Percentiles rank a stretch among this genome's conserved stretches.
Conservation (phyloP, 176 grass and related monocot genomes). For the Oryza meridionalis region DNA sequence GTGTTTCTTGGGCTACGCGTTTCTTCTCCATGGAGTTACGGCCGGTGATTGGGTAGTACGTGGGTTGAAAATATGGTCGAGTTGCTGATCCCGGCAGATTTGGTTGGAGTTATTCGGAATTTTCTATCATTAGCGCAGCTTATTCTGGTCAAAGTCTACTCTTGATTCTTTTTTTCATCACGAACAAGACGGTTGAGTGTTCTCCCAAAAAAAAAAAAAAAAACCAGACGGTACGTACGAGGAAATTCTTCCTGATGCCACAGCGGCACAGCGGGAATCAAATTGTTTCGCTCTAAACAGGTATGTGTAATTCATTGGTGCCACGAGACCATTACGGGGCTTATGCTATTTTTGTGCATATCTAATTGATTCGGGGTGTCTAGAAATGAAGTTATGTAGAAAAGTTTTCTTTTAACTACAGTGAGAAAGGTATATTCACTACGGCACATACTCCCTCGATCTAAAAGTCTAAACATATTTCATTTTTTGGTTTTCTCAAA, state of each 20-base stretch:
- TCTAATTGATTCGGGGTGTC: too few relatives aligned
- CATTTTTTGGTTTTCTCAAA: too few relatives aligned
- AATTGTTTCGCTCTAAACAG: background rate
- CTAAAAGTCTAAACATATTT: too few relatives aligned
- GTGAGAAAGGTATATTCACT: too few relatives aligned
- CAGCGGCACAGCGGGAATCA: background rate
- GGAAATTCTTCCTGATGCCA: background rate
- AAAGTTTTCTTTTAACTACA: too few relatives aligned
- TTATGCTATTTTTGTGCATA: too few relatives aligned
- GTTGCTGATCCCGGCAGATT: background rate
- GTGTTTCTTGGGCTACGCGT: background rate
- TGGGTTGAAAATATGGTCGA: background rate
- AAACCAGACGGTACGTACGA: background rate
- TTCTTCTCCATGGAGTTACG: background rate
- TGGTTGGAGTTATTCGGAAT: background rate
- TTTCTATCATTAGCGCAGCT: background rate
- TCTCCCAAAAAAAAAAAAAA: too few relatives aligned
- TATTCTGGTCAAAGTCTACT: background rate
- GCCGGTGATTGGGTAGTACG: background rate
- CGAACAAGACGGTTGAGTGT: background rate
- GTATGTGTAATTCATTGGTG: background rate
- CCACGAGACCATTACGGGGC: background rate
- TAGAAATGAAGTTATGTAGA: too few relatives aligned
- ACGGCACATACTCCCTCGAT: too few relatives aligned
- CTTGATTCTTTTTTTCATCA: background rate